Conservation (phyloP, 1,284 basidiomycete species). For the Trichosporon coremiiforme region DNA sequence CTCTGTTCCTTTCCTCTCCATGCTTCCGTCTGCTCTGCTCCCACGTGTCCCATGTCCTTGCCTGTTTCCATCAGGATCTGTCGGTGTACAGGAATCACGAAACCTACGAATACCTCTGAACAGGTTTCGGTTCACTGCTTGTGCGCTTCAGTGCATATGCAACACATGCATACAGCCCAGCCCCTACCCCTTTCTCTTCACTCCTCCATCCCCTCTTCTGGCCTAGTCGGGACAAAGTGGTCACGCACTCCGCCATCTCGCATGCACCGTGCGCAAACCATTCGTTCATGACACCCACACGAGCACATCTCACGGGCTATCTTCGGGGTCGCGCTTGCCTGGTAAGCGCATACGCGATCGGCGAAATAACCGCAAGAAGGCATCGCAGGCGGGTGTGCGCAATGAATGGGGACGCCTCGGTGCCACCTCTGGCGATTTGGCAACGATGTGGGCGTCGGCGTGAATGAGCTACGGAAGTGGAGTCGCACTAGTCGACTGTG, state of each 20-base stretch:
- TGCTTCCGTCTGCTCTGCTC: neutral
- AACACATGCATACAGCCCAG: conserved; percentile 2
- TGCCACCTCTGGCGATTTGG: neutral
- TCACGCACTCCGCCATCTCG: conserved; percentile 7
- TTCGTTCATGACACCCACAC: neutral
- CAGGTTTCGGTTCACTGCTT: neutral
- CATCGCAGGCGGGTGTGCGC: neutral
- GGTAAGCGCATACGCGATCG: neutral
- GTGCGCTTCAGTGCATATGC: neutral
- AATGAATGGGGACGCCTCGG: neutral
- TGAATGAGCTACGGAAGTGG: neutral
- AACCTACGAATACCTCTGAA: conserved; percentile 11
- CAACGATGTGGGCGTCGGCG: neutral
- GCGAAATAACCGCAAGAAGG: neutral
- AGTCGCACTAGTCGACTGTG: neutral
- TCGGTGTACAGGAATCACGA: neutral
- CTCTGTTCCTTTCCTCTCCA: neutral
- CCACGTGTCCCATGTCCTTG: neutral
- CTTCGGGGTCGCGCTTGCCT: conserved; percentile 8
- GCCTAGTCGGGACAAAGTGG: neutral
- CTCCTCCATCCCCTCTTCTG: conserved; percentile 1
- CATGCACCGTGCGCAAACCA: neutral
- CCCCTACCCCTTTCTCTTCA: neutral
- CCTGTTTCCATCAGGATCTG: conserved; percentile 11
- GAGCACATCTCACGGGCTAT: conserved; percentile 7